Evolutionary conservation across 1,284 basidiomycete genomes (phyloP).

Genomic region (Abortiporus biennis): DNA sequence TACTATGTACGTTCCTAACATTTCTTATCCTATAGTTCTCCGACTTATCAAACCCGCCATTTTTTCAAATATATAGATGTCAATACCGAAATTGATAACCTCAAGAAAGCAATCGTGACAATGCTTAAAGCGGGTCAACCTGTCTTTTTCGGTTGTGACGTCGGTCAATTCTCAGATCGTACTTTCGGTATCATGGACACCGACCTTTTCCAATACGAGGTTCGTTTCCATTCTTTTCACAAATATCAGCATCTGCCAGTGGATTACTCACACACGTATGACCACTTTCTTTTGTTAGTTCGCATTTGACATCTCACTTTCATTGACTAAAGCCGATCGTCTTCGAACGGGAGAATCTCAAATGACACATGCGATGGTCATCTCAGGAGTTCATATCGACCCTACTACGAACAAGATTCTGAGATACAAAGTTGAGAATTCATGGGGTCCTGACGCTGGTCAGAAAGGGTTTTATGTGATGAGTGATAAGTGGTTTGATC

Average conservation of each 20-base stretch:
- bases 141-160: conserved; percentile 93
- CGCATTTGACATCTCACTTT: conserved; percentile 52
- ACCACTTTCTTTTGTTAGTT: conserved; percentile 30
- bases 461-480: conserved; percentile 91
- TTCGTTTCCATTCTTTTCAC: conserved; percentile 22
- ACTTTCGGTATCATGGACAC: conserved; percentile 82
- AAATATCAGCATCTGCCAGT: not conserved
- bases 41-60: conserved; percentile 1
- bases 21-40: conserved; percentile 1
- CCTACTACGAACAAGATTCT: conserved; percentile 62
- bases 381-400: conserved; percentile 88
- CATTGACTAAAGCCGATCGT: conserved; percentile 79
- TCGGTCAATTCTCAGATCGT: conserved; percentile 73
- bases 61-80: conserved; percentile 69
- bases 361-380: conserved; percentile 95
- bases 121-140: conserved; percentile 87
- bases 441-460: conserved; percentile 81
- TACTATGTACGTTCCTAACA: conserved; percentile 58
- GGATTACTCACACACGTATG: too few species aligned
- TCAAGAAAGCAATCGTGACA: conserved; percentile 80
- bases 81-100: conserved; percentile 77
- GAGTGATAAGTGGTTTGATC: conserved; percentile 87
- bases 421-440: conserved; percentile 94
- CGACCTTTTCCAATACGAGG: conserved; percentile 77
- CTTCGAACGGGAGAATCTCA: conserved; percentile 77